A percentile compares a stretch with the other conserved stretches of the same genome.
These are phyloP conservation scores for Botryotinia globosa DNA, from an alignment of 2,329 filamentous ascomycete species.

Conservation along the genomic window DNA sequence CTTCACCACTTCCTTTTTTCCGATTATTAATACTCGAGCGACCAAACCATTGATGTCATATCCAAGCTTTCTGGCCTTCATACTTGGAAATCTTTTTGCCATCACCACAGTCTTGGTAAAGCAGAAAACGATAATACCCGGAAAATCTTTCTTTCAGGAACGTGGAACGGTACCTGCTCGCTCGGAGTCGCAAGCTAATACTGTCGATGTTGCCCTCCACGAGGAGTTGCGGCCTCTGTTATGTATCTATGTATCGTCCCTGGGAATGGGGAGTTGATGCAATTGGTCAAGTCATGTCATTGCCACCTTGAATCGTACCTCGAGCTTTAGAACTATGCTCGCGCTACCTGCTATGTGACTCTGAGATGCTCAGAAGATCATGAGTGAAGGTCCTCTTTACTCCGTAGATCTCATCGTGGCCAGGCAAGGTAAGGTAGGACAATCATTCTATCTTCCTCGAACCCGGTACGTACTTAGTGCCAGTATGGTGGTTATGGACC, in stretches of 20 bases:
- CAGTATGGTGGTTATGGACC: background rate
- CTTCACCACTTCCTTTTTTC: background rate
- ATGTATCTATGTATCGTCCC: background rate
- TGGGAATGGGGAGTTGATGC: background rate
- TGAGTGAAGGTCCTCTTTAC: background rate
- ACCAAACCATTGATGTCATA: background rate
- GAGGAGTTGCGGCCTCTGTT: background rate
- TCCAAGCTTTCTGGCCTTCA: background rate
- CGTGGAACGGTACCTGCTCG: background rate
- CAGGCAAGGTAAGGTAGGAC: background rate
- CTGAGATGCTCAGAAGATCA: background rate
- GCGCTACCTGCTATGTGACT: background rate
- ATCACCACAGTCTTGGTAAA: background rate
- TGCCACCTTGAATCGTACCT: background rate
- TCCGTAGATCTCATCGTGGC: background rate
- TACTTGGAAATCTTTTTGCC: slow-evolving; percentile 3
- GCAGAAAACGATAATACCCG: background rate
- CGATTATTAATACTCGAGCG: background rate
- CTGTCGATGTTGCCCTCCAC: background rate
- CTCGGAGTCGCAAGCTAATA: background rate
- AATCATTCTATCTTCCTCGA: background rate
- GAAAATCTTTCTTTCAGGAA: background rate
- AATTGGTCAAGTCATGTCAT: background rate
- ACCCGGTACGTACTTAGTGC: slow-evolving; percentile 2
- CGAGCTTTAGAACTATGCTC: background rate